Evolutionary conservation across 768 basidiomycete species (phyloP).

Genomic region (Lentinula sp.): DNA sequence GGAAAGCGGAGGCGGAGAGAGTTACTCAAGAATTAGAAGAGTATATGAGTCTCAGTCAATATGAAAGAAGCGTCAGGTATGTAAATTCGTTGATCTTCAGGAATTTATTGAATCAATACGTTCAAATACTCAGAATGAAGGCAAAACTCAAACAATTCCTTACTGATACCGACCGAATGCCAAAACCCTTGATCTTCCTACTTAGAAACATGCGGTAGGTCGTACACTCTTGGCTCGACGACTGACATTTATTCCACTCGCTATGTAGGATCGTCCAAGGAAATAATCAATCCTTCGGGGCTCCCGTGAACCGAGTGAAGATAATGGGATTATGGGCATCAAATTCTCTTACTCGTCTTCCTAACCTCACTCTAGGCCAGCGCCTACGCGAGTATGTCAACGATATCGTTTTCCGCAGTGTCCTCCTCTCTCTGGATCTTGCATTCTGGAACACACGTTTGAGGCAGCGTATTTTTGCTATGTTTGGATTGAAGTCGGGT

Average conservation of each 20-base stretch:
- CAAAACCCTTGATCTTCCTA: constrained; percentile 69
- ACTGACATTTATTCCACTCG: background rate
- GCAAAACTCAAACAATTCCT: constrained; percentile 59
- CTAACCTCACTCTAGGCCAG: constrained; percentile 32
- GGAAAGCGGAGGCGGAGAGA: constrained; percentile 11
- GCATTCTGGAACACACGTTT: constrained; percentile 61
- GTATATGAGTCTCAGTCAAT: constrained; percentile 43
- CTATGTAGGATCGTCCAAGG: constrained; percentile 45
- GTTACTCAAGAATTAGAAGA: constrained; percentile 16
- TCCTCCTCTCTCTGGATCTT: constrained; percentile 66
- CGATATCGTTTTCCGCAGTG: constrained; percentile 54
- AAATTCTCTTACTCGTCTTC: constrained; percentile 46
- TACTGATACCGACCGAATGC: constrained; percentile 71
- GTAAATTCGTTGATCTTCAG: background rate
- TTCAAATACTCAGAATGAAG: constrained; percentile 39
- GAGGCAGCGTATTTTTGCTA: constrained; percentile 39
- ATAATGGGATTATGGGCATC: constrained; percentile 84
- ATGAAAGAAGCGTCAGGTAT: constrained; percentile 53
- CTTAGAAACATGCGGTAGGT: constrained; percentile 68
- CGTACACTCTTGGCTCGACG: background rate
- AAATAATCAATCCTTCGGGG: constrained; percentile 79
- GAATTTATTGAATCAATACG: background rate
- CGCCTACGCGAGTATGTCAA: constrained; percentile 49
- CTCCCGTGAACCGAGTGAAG: constrained; percentile 87
- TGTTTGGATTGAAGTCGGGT: constrained; percentile 34